Evolutionary conservation across 2,329 filamentous ascomycete species (phyloP), one percentile per base, ranked within the genome.

Genomic region (Thielaviopsis punctulata): DNA sequence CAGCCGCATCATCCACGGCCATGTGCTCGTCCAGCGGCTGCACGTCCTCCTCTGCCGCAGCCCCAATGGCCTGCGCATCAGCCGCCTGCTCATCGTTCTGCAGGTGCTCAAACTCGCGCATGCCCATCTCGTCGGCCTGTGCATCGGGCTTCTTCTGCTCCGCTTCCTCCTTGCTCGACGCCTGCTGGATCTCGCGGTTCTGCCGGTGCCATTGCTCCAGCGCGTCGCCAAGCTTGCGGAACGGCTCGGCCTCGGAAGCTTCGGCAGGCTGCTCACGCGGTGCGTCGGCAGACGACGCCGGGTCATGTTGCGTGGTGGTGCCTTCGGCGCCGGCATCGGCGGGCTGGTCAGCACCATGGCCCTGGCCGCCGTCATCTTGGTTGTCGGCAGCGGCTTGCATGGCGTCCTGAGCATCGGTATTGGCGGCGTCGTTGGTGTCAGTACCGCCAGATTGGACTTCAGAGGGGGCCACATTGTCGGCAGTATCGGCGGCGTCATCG

Each of bases 191-290:
- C 56, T 95, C 84, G 46, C 78, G 79, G 60, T 93, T 86, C 61
- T 88, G 86, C 54, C 86, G 79, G 65, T 96, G 89, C 86, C 89
- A 98, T 59, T 83, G 79, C 64, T 96, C 89, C 27, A 98, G 73
- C 5, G 87, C 84, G 68, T 98, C 88, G 21, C 92, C 92, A 25
- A 98, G 77, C 62, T 95, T 93, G 68, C 92, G 92, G 73, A 95
- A 95, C 1, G 88, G 85, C 58, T 92, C 79, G 45, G 72, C 66
- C 39, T 66, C 67, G 51, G 68, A 65, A 10, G 66, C 63, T 51
- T 73, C 68, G n/a, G n/a, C n/a, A n/a, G n/a, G n/a, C 51, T 76
- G 70, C 39, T 66, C 63, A 24, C 68, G 62, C 46, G 66, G 60
- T 5, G 72, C 67, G n/a, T 68, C 64, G 33, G 73, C 69, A 6